Conservation (phyloP, 306 rosid genomes). For the Medicago arabica region DNA sequence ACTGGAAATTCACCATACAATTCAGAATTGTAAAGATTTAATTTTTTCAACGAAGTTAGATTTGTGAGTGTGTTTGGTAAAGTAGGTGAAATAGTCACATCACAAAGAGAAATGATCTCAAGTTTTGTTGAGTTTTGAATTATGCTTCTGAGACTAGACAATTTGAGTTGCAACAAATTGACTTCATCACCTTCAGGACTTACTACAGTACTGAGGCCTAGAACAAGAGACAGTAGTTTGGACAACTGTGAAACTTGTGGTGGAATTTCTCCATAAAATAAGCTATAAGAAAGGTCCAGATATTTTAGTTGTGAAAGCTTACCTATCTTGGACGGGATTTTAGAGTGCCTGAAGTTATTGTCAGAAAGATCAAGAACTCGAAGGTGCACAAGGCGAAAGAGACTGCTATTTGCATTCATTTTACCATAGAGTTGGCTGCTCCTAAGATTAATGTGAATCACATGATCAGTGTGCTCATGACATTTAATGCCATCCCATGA, state of each 20-base stretch:
- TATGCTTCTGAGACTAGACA: conserved; percentile 29
- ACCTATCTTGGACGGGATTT: conserved; percentile 40
- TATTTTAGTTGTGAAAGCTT: conserved; percentile 15
- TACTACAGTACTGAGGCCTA: fast-evolving
- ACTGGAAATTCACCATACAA: conserved; percentile 41
- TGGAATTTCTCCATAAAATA: conserved; percentile 27
- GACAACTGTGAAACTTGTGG: conserved; percentile 34
- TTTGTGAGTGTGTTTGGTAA: conserved; percentile 42
- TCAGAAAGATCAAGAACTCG: conserved; percentile 36
- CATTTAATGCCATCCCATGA: conserved; percentile 45
- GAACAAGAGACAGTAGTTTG: conserved; percentile 22
- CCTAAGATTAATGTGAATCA: conserved; percentile 34
- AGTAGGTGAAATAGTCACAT: conserved; percentile 11
- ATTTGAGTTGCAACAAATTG: conserved; percentile 11
- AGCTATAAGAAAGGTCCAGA: conserved; percentile 11
- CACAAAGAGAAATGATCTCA: background rate
- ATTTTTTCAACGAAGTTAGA: conserved; percentile 24
- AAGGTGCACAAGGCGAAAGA: conserved; percentile 17
- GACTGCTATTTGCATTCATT: conserved; percentile 22
- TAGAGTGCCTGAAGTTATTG: conserved; percentile 44
- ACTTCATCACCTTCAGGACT: background rate
- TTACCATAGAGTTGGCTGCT: conserved; percentile 40
- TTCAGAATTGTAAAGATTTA: background rate
- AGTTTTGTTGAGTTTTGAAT: conserved; percentile 37
- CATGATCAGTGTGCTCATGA: conserved; percentile 30